Evolutionary conservation across 1,139 yeast genomes (phyloP).

Genomic region (Hansenula lynferdii): DNA sequence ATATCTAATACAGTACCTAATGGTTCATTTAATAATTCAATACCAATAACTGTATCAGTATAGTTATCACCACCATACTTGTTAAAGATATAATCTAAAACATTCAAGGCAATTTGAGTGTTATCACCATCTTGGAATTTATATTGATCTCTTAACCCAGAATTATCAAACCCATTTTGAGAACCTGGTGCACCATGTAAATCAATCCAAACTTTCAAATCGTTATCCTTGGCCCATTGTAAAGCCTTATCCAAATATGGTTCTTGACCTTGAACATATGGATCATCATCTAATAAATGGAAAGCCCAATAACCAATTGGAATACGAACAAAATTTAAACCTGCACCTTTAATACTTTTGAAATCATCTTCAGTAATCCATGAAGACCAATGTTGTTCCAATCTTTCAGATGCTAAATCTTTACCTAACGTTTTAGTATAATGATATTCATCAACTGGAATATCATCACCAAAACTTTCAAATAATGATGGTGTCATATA

Average conservation of each 20-base stretch:
- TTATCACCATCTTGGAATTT: conserved; percentile 53
- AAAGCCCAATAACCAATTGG: conserved; percentile 99
- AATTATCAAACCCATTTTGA: conserved; percentile 94
- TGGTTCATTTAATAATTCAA: conserved; percentile 89
- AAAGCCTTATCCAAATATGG: conserved; percentile 70
- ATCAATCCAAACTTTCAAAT: conserved; percentile 83
- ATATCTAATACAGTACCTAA: conserved; percentile 64
- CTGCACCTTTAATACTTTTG: conserved; percentile 50
- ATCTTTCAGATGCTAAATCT: conserved; percentile 44
- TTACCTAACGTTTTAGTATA: conserved; percentile 60
- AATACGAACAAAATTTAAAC: conserved; percentile 81
- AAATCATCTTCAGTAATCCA: conserved; percentile 80
- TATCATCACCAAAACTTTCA: conserved; percentile 38
- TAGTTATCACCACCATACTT: conserved; percentile 66
- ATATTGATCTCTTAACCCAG: conserved; percentile 71
- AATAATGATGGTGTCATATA: conserved; percentile 84
- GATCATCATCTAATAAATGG: conserved; percentile 56
- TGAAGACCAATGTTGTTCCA: conserved; percentile 70
- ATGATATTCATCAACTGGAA: conserved; percentile 85
- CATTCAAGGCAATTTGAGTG: conserved; percentile 46
- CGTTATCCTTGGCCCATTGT: conserved; percentile 62
- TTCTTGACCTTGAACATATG: conserved; percentile 85
- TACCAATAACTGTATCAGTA: conserved; percentile 73
- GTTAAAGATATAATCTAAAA: conserved; percentile 40
- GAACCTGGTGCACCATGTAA: conserved; percentile 97